phyloP scores from a whole-genome alignment of 2,329 filamentous ascomycete genomes.

The Calonectria montana region DNA sequence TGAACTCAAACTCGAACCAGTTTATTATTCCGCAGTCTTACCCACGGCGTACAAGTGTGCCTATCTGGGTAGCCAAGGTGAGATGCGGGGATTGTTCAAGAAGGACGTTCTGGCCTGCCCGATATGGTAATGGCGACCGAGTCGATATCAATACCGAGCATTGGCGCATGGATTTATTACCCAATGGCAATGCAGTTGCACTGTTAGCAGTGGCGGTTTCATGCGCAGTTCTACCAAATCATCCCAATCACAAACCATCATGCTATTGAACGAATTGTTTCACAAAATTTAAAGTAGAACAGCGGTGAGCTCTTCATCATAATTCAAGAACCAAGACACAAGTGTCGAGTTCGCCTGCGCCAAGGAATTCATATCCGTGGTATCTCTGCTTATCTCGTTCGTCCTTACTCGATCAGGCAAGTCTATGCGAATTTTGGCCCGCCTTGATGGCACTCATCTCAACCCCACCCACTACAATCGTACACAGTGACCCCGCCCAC shows the following conservation, averaged over 20 bases:
- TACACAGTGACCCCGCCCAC: neutral
- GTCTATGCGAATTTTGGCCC: neutral
- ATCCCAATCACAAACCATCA: neutral
- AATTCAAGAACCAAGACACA: neutral
- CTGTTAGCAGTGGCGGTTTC: neutral
- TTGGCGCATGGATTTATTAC: fast-evolving
- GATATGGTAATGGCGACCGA: conserved; percentile 5
- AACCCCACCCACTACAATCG: neutral
- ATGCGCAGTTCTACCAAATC: neutral
- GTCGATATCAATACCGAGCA: neutral
- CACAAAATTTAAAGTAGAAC: neutral
- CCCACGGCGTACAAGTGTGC: neutral
- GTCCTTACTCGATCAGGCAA: conserved; percentile 10
- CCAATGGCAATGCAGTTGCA: neutral
- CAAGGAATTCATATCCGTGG: neutral
- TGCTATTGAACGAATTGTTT: neutral
- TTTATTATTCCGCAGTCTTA: neutral
- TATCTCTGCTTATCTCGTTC: conserved; percentile 5
- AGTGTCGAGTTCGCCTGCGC: neutral
- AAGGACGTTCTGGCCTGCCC: neutral
- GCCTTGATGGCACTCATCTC: neutral
- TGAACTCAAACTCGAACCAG: neutral
- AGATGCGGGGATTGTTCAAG: neutral
- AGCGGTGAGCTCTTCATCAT: too few species aligned
- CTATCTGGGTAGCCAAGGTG: neutral